Evolutionary conservation across 441 rosid species (phyloP).

Genomic region (Gossypium laxum): DNA sequence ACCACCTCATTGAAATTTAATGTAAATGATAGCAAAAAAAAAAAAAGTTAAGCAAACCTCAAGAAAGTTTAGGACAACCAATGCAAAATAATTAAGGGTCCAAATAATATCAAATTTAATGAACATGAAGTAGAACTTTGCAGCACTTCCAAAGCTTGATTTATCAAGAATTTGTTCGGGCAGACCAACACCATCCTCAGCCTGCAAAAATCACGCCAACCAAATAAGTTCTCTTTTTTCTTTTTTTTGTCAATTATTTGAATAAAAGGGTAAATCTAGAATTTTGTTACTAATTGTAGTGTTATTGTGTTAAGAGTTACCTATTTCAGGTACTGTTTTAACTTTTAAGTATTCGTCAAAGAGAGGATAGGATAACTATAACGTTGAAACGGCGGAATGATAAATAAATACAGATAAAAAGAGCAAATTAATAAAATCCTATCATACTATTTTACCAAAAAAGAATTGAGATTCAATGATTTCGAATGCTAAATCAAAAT

Average conservation of each 20-base stretch:
- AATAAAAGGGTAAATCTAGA: neutral
- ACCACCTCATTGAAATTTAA: neutral
- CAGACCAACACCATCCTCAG: slow-evolving; percentile 87
- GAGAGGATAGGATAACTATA: neutral
- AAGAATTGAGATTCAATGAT: neutral
- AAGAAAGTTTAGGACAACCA: slow-evolving; percentile 61
- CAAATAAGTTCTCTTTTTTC: neutral
- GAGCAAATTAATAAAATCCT: neutral
- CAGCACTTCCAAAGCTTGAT: slow-evolving; percentile 49
- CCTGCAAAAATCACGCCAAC: slow-evolving; percentile 33
- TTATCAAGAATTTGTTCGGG: slow-evolving; percentile 83
- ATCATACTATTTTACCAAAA: neutral
- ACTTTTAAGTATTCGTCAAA: neutral
- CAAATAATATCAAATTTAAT: slow-evolving; percentile 54
- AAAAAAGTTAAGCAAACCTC: slow-evolving; percentile 44
- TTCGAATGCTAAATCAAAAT: neutral
- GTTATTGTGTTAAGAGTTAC: neutral
- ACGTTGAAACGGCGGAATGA: neutral
- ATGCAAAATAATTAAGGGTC: slow-evolving; percentile 80
- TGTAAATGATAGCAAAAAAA: neutral
- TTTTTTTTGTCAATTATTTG: neutral
- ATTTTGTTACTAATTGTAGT: neutral
- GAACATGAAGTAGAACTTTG: slow-evolving; percentile 56
- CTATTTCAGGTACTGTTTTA: neutral
- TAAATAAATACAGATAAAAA: neutral